These are phyloP conservation scores for Zymoseptoria ardabiliae DNA, from an alignment of 2,329 filamentous ascomycete genomes.

Conservation along the genomic window DNA sequence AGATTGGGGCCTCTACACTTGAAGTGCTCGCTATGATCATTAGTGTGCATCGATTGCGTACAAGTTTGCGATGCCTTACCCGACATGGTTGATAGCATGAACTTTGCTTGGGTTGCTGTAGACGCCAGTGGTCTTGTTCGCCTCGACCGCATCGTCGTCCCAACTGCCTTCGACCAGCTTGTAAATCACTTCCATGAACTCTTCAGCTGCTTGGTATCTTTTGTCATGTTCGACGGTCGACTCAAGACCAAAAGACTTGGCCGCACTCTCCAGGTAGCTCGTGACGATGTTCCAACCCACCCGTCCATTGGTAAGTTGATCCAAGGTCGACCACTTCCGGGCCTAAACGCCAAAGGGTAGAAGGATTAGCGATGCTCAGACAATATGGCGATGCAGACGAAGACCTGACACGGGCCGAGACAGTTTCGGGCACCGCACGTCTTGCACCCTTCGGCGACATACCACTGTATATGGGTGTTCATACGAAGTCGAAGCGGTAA, in stretches of 20 bases:
- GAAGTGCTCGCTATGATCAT: conserved; percentile 32
- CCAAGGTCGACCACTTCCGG: conserved; percentile 30
- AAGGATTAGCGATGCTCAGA: too few relatives aligned
- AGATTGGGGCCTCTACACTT: conserved; percentile 40
- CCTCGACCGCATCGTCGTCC: conserved; percentile 32
- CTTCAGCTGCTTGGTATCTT: conserved; percentile 43
- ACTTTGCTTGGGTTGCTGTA: conserved; percentile 53
- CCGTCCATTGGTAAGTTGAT: conserved; percentile 32
- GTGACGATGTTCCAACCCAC: conserved; percentile 47
- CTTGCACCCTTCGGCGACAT: too few relatives aligned
- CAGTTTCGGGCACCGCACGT: too few relatives aligned
- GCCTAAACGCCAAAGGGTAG: conserved; percentile 11
- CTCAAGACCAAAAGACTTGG: conserved; percentile 41
- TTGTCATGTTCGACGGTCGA: conserved; percentile 44
- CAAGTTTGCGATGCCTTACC: conserved; percentile 3
- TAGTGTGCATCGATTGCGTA: background rate
- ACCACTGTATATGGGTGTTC: conserved; percentile 29
- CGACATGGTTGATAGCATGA: conserved; percentile 40
- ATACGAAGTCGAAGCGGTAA: conserved; percentile 34
- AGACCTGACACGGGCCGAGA: too few relatives aligned
- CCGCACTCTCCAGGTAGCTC: conserved; percentile 41
- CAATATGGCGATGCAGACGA: too few relatives aligned
- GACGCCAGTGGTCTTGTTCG: conserved; percentile 50
- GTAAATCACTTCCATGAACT: conserved; percentile 33
- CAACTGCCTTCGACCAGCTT: conserved; percentile 27